Base-by-base conservation (phyloP, 2,329 filamentous ascomycete genomes). In the Colletotrichum spaethianum region DNA sequence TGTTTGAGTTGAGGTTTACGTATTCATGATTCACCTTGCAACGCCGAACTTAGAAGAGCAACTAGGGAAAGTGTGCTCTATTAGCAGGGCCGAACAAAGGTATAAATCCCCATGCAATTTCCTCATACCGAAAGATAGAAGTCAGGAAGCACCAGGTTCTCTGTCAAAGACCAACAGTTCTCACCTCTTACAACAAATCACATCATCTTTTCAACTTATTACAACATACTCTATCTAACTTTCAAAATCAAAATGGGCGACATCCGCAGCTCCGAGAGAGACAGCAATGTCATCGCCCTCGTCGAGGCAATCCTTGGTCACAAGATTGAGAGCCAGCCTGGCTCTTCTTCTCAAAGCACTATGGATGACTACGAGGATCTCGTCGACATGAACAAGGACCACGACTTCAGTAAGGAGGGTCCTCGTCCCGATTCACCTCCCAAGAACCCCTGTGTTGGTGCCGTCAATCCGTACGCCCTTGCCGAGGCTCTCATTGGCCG, bases 381-480 rank as follows among this genome's bases (percentile, higher is more conserved):
- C 33, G 70, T 82, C 31, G 77, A 81, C 38, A 74, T 81, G 67
- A 75, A 72, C 60, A 63, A 75, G 38, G 74, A 75, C 62, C 61
- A 66, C 52, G 70, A 74, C 8, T 59, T 67, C 8, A 73, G 75
- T 16, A 74, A 76, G 63, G 72, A 79, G 31, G 75, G 76, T 31
- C 78, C 74, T 23, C 73, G 76, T 11, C 81, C 82, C 28, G 83
- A 85, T 60, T 77, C 76, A 33, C 78, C 79, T 0, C 83, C 83
- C 63, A 80, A 83, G 76, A 77, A 84, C 55, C 75, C 84, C 53
- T 73, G 75, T 26, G 77, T 85, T 44, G 83, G 83, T 20, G 82
- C 77, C 69, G 80, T 83, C 78, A 86, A 86, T 78, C 84, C 84
- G 2, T 86, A 83, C 70, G 83, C 84, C 23, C 78, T 86, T 16